Evolutionary conservation across 169 alveolate species (phyloP).

Genomic region (Cryptosporidium viatorum): DNA sequence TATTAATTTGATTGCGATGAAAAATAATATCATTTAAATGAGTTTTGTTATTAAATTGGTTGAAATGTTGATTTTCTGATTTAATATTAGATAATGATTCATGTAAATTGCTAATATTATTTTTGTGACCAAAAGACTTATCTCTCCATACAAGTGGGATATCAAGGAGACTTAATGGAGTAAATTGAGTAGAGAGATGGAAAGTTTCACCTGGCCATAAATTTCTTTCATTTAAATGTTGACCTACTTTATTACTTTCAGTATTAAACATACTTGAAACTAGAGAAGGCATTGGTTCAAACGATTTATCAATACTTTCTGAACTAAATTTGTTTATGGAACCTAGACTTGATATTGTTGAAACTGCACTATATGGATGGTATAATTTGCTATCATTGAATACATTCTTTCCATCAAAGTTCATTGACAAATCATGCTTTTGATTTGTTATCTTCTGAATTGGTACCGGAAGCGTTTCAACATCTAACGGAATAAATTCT

Average conservation of each 20-base stretch:
- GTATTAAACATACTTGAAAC: constrained; percentile 26
- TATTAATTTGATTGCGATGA: constrained; percentile 4
- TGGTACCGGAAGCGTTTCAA: constrained; percentile 57
- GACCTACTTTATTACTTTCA: neutral
- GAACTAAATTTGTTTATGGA: constrained; percentile 19
- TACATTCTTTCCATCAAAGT: constrained; percentile 1
- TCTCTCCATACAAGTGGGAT: constrained; percentile 62
- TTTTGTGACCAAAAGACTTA: constrained; percentile 2
- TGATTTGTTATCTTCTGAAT: constrained; percentile 4
- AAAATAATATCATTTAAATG: neutral
- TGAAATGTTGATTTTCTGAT: neutral
- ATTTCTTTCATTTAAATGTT: neutral
- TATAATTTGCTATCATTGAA: constrained; percentile 15
- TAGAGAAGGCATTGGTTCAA: constrained; percentile 32
- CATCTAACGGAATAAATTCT: constrained; percentile 67
- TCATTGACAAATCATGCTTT: neutral
- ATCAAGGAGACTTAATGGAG: constrained; percentile 66
- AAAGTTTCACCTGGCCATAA: neutral
- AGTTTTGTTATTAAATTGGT: neutral
- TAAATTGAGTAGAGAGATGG: constrained; percentile 2
- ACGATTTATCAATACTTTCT: constrained; percentile 1
- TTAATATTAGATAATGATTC: constrained; percentile 15
- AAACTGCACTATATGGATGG: constrained; percentile 48
- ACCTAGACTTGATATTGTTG: constrained; percentile 22
- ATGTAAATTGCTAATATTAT: neutral